Evolutionary conservation across 1,284 basidiomycete genomes (phyloP), one percentile per base, ranked within the genome.

Genomic region (Tausonia pullulans): DNA sequence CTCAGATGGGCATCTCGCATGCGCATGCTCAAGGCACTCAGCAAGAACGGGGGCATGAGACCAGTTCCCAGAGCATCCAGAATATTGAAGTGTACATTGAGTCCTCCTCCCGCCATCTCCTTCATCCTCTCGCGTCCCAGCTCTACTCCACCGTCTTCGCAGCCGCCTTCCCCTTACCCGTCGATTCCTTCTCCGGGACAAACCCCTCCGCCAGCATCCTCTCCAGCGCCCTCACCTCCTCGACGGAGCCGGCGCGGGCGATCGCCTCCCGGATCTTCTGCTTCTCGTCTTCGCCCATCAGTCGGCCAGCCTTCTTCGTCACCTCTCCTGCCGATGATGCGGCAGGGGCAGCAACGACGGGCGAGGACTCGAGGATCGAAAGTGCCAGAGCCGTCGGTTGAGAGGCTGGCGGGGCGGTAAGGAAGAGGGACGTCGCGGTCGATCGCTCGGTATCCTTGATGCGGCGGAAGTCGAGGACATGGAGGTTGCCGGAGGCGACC

Each of bases 381-480:
- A 86, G 85, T 49, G 89, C 90, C 41, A 95, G 84, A 27, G 88
- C 83, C 61, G 88, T 94, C 27, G 87, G 86, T 54, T 66, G 57
- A 3, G 56, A 89, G 81, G 60, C 82, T 81, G 63, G 74, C 73
- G 86, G 86, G 53, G 81, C 80, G 14, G 87, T 93, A 45, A 88
- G 78, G 79, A 95, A 91, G 52, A 93, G 78, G 41, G 83, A 74
- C 71, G 83, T 84, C 58, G 85, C 89, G 39, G 83, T 77, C 74
- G 84, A 79, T 67, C 91, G 85, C 78, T 93, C 90, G 84, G 92
- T 74, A 76, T 97, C 91, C 76, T 90, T 89, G 74, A 99, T 88
- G 76, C 95, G 86, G 80, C 90, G 87, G 78, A 90, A 98, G 82
- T 99, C 96, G 72, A 99, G 83, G 75, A 94, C 89, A 81, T 94